Base-by-base conservation (phyloP, 1,139 yeast species). In the Taiozyma sp. region DNA sequence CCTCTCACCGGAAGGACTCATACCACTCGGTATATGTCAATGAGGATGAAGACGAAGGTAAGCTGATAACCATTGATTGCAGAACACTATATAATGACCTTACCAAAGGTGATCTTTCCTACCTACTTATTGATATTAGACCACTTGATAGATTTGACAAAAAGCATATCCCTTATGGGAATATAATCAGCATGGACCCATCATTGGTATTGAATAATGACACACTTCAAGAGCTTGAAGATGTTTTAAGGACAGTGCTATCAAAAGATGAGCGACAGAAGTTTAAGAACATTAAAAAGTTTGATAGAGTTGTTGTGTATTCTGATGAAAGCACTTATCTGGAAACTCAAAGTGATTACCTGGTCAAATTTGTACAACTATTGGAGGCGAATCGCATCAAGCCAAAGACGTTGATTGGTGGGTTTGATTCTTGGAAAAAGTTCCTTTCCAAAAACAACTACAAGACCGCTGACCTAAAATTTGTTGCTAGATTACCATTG, bases 151-250 rank as follows among this genome's bases (percentile, higher is more conserved):
- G 78, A 39, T 83, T 68, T 57, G 70, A 74, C 32, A 66, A 74
- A 28, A 80, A 81, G 57, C 89, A 83, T 61, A 79, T 86, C 13
- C 74, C 71, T 28, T 70, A 63, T 19, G 67, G 63, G 7, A 76
- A 83, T 52, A 61, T 81, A 4, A 68, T 86, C 6, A 82, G 83
- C 54, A 73, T 87, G 23, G 89, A 84, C 47, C 92, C 93, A 0
- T 62, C 69, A 1, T 46, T 72, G n/a, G 51, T 72, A 54, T 5
- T 61, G 60, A 65, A 68, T n/a, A 63, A 65, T 27, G 61, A 63
- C 61, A 54, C 68, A 54, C 55, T 65, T 65, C 58, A 61, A 7
- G 72, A 70, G 44, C 59, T 72, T 14, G 63, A 66, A 44, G 62
- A 63, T 45, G 59, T 64, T 6, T 62, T 72, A 9, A 62, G 61